Evolutionary conservation across 2,329 filamentous ascomycete genomes (phyloP).

Genomic region (Penicillium sp.): DNA sequence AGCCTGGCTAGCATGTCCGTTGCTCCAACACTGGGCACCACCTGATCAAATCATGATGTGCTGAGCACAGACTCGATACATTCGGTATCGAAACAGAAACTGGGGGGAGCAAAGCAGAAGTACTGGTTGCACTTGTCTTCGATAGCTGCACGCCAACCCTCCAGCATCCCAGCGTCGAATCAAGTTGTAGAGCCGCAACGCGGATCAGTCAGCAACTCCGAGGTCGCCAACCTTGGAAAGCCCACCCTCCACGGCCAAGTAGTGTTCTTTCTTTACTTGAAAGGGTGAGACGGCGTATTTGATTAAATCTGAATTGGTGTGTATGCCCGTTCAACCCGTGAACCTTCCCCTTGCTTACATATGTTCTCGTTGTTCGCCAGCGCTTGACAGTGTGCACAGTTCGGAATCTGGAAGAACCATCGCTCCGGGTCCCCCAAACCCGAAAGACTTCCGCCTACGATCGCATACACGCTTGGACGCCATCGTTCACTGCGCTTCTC

Average conservation of each 20-base stretch:
- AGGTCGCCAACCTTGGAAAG: neutral
- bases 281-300: conserved; percentile 1
- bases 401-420: conserved; percentile 27
- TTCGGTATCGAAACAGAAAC: neutral
- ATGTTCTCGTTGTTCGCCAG: conserved; percentile 7
- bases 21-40: neutral
- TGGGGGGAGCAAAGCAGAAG: neutral
- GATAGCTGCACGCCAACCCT: neutral
- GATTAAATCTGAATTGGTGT: conserved; percentile 10
- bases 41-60: neutral
- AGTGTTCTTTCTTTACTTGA: neutral
- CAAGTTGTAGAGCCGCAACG: conserved; percentile 17
- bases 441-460: conserved; percentile 23
- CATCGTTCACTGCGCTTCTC: conserved; percentile 16
- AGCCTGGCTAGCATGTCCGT: neutral
- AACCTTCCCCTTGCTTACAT: conserved; percentile 12
- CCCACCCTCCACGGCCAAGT: neutral
- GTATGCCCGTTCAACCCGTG: conserved; percentile 7
- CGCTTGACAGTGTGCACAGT: conserved; percentile 1
- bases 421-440: conserved; percentile 23
- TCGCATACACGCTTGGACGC: conserved; percentile 23
- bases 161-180: conserved; percentile 9
- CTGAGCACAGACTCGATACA: neutral
- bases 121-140: conserved; percentile 6
- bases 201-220: conserved; percentile 5